Base-by-base conservation (phyloP, 257 asterid genomes). In the Ballota nigra region DNA sequence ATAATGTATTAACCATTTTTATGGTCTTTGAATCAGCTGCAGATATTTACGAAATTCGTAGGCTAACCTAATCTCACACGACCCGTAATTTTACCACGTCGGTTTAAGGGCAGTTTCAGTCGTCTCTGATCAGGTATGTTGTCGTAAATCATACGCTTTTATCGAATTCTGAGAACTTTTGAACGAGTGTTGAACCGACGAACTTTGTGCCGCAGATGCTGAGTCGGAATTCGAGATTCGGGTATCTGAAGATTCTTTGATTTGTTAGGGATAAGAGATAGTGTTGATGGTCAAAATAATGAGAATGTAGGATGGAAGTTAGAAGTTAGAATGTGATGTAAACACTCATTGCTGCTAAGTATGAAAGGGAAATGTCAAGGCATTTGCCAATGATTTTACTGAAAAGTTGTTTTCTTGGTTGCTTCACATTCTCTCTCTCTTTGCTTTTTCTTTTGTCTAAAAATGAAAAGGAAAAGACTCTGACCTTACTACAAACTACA, bases 341-440 rank as follows among this genome's bases (percentile, higher is more conserved):
- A 63, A 61, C 70, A 77, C 59, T 81, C 81, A 81, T 71, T 83
- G 81, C 69, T 83, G 81, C 69, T 68, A 84, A 83, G 19, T 79
- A 72, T 81, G 88, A 86, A 40, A 73, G 73, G 66, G 73, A 68
- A 45, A 34, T 63, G 29, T 69, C 38, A 61, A 61, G 66, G 10
- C 70, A 49, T 56, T 45, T 82, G 88, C 86, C 85, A 83, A 89
- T 86, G 86, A 85, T 89, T 86, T 83, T 72, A 80, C 84, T 92
- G 88, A 76, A 88, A 84, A 81, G 90, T 76, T 36, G 70, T 82
- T 80, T 73, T 81, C 80, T 87, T 83, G 85, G 84, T 69, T 70
- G 65, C 72, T 81, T 73, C 73, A 71, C 73, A 63, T 73, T 70
- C 73, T 63, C 56, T 72, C 77, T 69, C 73, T 9, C 53, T n/a